Conservation (phyloP, 495 filamentous ascomycete species). For the Hypoxylon rickii region DNA sequence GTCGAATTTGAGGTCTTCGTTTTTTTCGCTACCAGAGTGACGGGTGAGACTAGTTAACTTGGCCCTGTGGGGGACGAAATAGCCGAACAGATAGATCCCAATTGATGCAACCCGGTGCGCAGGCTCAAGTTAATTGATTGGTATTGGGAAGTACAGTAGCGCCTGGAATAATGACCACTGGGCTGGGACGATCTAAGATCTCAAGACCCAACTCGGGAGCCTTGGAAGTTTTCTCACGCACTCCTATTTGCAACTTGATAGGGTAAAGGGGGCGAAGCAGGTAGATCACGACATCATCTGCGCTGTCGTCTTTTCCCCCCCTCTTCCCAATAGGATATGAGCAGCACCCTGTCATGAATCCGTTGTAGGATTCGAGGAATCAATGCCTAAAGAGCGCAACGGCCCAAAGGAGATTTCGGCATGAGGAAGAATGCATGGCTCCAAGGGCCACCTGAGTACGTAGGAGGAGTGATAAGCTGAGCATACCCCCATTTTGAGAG, state of each 20-base stretch:
- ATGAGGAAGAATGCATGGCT: background rate
- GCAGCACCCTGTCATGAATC: too few species aligned
- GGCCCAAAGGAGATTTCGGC: too few species aligned
- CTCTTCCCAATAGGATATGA: too few species aligned
- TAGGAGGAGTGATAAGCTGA: slow-evolving; percentile 8
- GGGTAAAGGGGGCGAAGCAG: background rate
- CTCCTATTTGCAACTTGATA: slow-evolving; percentile 19
- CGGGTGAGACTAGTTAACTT: slow-evolving; percentile 37
- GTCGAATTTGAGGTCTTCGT: slow-evolving; percentile 34
- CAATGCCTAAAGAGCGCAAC: background rate
- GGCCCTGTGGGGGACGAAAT: slow-evolving; percentile 33
- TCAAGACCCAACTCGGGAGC: slow-evolving; percentile 13
- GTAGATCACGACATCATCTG: slow-evolving; percentile 7
- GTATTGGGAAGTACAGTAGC: slow-evolving; percentile 24
- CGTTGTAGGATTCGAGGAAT: background rate
- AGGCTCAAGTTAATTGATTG: slow-evolving; percentile 30
- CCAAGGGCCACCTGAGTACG: background rate
- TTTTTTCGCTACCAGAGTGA: slow-evolving; percentile 35
- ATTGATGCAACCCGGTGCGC: slow-evolving; percentile 30
- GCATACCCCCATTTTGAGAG: too few species aligned
- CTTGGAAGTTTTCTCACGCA: slow-evolving; percentile 7
- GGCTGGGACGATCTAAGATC: slow-evolving; percentile 34
- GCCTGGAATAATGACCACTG: slow-evolving; percentile 24
- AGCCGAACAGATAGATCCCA: slow-evolving; percentile 32
- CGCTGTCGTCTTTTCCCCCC: background rate